Base-by-base conservation (phyloP, 805 yeast genomes). In the Spencermartinsiella europaea region DNA sequence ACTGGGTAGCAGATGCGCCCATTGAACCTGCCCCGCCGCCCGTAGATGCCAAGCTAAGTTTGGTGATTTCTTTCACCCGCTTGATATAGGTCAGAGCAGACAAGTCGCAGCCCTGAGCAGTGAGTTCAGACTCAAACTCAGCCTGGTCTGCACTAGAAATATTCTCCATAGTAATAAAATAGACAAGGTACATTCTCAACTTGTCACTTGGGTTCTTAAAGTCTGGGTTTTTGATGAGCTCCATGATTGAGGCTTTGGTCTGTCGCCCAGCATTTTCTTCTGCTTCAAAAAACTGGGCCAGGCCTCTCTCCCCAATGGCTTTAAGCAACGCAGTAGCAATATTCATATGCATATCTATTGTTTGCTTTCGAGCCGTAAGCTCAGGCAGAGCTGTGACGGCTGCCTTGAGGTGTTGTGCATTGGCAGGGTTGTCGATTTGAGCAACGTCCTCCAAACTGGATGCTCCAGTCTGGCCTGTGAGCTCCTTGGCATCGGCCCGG, bases 341-440 rank as follows among this genome's bases (percentile, higher is more conserved):
- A 59, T 87, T 89, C 96, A 93, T 91, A 68, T 93, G 99, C 82
- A 87, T 85, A 68, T 93, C 99, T 56, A 93, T 83, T 27, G 88
- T 80, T 44, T 80, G 74, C 64, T 93, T 93, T 57, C 95, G 79
- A 4, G 88, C 85, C 0, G 97, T 87, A 50, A 93, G 72, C 64
- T 89, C 95, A 2, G 99, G 99, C 47, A 93, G 74, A 28, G 88
- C 89, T 42, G 89, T 89, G 37, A 93, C 89, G 7, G 96, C 97
- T 34, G 74, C 69, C 57, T 72, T 71, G 27, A 83, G 61, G 44
- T 64, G 67, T 37, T 60, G 59, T 2, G 74, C 66, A 19, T 66
- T 62, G 12, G 67, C 59, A 20, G 57, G 45, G 21, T 60, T 45
- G 38, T 61, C 62, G 35, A 60, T 52, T 36, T 53, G 83, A 61